A percentile compares a stretch with the other conserved stretches of the same genome.
These are phyloP conservation scores for Neopestalotiopsis clavispora DNA, from an alignment of 2,329 filamentous ascomycete genomes.

Conservation along the genomic window DNA sequence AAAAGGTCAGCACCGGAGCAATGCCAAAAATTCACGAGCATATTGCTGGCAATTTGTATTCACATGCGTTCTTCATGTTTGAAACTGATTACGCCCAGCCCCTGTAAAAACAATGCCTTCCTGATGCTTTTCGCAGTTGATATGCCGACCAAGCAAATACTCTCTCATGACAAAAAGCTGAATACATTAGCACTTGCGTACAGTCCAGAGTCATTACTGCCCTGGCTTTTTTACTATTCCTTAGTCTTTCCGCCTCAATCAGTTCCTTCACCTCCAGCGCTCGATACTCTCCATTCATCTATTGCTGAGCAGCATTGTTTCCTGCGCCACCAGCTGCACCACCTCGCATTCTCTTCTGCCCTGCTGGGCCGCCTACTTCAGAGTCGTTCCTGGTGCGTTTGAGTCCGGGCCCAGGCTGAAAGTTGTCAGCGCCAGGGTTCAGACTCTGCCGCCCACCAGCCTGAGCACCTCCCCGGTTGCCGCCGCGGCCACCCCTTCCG, in stretches of 20 bases:
- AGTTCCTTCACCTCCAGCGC: not conserved
- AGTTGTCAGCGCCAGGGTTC: slow-evolving; percentile 56
- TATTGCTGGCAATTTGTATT: not conserved
- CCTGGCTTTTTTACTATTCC: not conserved
- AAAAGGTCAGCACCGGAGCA: not conserved
- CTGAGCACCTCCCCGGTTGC: slow-evolving; percentile 44
- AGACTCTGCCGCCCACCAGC: slow-evolving; percentile 42
- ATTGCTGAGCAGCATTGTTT: slow-evolving; percentile 1
- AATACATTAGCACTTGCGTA: not conserved
- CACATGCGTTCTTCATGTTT: not conserved
- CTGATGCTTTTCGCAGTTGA: not conserved
- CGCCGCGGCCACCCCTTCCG: slow-evolving; percentile 36
- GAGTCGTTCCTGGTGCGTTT: slow-evolving; percentile 59
- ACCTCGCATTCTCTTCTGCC: slow-evolving; percentile 43
- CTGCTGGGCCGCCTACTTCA: slow-evolving; percentile 41
- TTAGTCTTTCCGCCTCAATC: not conserved
- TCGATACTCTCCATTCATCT: not conserved
- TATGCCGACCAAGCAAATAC: not conserved
- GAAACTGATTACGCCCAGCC: no score
- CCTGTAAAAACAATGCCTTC: slow-evolving; percentile 21
- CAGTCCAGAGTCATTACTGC: not conserved
- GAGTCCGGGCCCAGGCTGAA: slow-evolving; percentile 59
- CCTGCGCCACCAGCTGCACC: slow-evolving; percentile 26
- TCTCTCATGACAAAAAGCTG: not conserved
- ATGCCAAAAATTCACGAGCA: not conserved